Conservation (phyloP, 2,329 filamentous ascomycete genomes). For the Allantophomopsis lycopodina region DNA sequence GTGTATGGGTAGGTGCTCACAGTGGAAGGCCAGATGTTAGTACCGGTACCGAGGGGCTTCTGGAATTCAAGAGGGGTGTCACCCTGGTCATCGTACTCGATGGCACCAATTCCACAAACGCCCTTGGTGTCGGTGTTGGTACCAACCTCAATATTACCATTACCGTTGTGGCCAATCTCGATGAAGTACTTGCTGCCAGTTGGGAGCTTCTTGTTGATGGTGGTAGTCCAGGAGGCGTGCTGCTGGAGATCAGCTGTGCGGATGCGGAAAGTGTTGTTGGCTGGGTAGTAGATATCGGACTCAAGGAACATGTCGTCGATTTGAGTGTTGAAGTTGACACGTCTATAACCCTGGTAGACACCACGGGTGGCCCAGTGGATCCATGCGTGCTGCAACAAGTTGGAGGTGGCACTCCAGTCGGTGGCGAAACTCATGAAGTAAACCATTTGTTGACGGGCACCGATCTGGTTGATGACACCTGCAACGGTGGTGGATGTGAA, state of each 20-base stretch:
- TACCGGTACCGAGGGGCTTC: constrained; percentile 34
- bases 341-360: constrained; percentile 14
- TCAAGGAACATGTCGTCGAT: constrained; percentile 49
- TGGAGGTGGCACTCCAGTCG: constrained; percentile 32
- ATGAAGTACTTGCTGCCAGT: constrained; percentile 35
- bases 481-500: constrained; percentile 29
- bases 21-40: constrained; percentile 29
- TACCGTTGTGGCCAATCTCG: constrained; percentile 42
- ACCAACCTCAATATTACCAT: constrained; percentile 29
- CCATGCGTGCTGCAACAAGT: constrained; percentile 45
- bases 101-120: constrained; percentile 16
- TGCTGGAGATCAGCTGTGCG: constrained; percentile 29
- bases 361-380: constrained; percentile 49
- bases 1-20: constrained; percentile 12
- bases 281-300: constrained; percentile 32
- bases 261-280: constrained; percentile 33
- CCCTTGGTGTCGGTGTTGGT: neutral
- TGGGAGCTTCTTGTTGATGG: constrained; percentile 31
- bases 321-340: constrained; percentile 3
- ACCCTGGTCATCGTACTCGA: constrained; percentile 29
- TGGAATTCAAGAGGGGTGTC: constrained; percentile 29
- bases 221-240: constrained; percentile 26
- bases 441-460: constrained; percentile 44
- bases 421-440: constrained; percentile 39
- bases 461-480: constrained; percentile 44